Evolutionary conservation across 106 monocot species (phyloP).

Genomic region (Dendrobium nobile): DNA sequence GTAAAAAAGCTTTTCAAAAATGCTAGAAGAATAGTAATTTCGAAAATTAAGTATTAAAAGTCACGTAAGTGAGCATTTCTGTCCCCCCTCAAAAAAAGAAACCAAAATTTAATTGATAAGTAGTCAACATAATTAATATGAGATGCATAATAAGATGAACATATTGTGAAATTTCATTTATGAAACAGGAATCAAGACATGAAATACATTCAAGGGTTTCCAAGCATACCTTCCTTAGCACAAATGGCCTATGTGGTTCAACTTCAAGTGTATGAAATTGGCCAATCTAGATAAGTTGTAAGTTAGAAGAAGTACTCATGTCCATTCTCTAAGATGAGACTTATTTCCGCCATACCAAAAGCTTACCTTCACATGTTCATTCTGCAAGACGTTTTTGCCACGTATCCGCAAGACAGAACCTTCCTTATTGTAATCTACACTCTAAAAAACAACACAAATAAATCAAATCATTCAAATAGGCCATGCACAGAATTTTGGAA

Average conservation of each 20-base stretch:
- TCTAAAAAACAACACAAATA: conserved; percentile 20
- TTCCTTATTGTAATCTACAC: conserved; percentile 88
- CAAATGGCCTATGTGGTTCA: conserved; percentile 78
- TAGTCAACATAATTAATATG: neutral
- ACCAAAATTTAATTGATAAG: neutral
- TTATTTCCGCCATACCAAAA: conserved; percentile 1
- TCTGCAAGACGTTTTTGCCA: conserved; percentile 83
- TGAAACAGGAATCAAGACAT: neutral
- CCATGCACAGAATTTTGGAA: neutral
- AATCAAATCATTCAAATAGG: conserved; percentile 2
- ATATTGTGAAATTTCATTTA: neutral
- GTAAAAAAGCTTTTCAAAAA: neutral
- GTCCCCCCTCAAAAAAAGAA: neutral
- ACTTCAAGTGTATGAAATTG: conserved; percentile 92
- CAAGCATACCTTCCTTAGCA: conserved; percentile 65
- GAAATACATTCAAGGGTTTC: neutral
- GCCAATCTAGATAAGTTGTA: conserved; percentile 53
- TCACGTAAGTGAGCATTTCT: too few species aligned
- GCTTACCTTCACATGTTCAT: conserved; percentile 86
- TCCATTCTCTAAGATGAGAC: neutral
- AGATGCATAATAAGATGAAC: neutral
- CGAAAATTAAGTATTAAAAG: neutral
- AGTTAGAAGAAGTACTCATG: neutral
- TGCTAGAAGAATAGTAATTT: neutral
- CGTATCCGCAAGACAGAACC: conserved; percentile 76